Base-by-base conservation (phyloP, 1,284 basidiomycete genomes). In the Heterobasidion irregulare region DNA sequence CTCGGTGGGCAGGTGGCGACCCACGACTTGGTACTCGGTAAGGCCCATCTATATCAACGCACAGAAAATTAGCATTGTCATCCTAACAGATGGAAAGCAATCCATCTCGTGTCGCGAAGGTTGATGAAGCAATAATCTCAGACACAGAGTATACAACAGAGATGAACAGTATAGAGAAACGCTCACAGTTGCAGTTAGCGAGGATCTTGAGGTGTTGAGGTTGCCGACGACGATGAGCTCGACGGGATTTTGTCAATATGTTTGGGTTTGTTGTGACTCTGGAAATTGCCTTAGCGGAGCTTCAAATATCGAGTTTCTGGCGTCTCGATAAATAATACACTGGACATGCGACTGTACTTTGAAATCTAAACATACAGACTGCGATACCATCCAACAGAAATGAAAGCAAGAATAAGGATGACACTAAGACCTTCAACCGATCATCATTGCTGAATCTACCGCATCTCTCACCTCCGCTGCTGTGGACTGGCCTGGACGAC, bases 1-100 rank as follows among this genome's bases (percentile, higher is more conserved):
- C 79, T 95, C 93, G 57, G 94, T 95, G 68, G 96, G 96, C 68
- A 98, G 79, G 75, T 96, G 94, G 71, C 96, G 93, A 64, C 97
- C 97, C 65, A 99, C 91, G 75, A 99, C 92, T 78, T 97, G 93
- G 80, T 83, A 98, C 84, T 99, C 96, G 63, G 71, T 67, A 65
- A 79, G 70, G 63, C 72, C 69, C 77, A 80, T 79, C 75, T 76
- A 10, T 26, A 41, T 19, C 19, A 19, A 41, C 10, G n/a, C 38
- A n/a, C 10, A 41, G 10, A 2, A 13, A 33, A 46, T 60, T 12
- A 59, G 55, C 41, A 47, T 18, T n/a, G 48, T 48, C 58, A 61
- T 61, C 59, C 56, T 13, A 1, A 34, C 15, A 15, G 13, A n/a
- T 9, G 36, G 18, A 18, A 45, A n/a, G 38, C 48, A 47, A 61